These are phyloP conservation scores for Penicillium riverlandense DNA, from an alignment of 495 filamentous ascomycete genomes.

Conservation along the genomic window DNA sequence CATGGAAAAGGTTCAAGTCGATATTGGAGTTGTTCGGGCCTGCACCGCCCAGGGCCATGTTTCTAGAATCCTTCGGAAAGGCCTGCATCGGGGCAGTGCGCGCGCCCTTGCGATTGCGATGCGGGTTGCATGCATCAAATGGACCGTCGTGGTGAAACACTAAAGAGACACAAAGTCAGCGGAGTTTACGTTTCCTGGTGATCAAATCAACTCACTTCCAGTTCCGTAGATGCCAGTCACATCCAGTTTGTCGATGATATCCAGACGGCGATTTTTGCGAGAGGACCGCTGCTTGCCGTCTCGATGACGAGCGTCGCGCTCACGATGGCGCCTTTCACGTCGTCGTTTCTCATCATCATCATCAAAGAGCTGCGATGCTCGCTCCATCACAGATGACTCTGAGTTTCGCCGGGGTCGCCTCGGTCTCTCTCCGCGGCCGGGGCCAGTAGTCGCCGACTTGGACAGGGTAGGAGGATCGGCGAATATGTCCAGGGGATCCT, in stretches of 20 bases:
- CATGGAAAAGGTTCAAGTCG: conserved; percentile 77
- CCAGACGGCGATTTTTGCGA: conserved; percentile 56
- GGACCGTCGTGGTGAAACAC: conserved; percentile 99
- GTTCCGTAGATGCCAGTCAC: conserved; percentile 95
- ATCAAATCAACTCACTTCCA: conserved; percentile 61
- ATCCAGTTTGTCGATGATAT: conserved; percentile 96
- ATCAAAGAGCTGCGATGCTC: conserved; percentile 48
- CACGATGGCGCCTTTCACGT: conserved; percentile 63
- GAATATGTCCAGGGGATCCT: conserved; percentile 50
- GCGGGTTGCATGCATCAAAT: conserved; percentile 95
- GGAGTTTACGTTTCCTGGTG: background rate
- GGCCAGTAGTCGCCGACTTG: conserved; percentile 20
- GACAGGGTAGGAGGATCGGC: conserved; percentile 44
- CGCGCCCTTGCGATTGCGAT: conserved; percentile 81
- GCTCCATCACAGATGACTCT: conserved; percentile 81
- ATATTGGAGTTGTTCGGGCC: conserved; percentile 78
- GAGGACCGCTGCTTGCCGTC: conserved; percentile 45
- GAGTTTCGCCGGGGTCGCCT: conserved; percentile 78
- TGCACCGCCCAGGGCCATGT: conserved; percentile 84
- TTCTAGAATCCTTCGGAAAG: conserved; percentile 83
- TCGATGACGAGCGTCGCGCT: conserved; percentile 56
- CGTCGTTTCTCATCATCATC: conserved; percentile 70
- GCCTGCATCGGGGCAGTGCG: conserved; percentile 91
- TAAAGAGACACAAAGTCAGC: conserved; percentile 25
- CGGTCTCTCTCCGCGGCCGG: conserved; percentile 15